Percentiles rank a stretch among this genome's conserved stretches.
Conservation (phyloP, 306 rosid genomes). For the Gastrolobium villosum region DNA sequence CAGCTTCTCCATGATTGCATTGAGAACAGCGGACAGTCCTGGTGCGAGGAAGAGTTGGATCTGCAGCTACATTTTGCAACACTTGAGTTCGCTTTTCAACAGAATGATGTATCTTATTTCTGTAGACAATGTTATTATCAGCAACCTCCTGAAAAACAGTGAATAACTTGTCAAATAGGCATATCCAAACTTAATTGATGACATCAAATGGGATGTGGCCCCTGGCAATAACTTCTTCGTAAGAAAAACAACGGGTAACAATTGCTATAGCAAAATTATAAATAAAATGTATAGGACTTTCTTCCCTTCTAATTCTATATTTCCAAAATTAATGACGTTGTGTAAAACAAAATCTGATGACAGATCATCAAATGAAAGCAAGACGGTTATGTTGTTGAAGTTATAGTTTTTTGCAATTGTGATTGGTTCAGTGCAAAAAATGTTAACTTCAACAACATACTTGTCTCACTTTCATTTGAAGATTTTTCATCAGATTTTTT, state of each 20-base stretch:
- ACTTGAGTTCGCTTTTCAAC: constrained; percentile 75
- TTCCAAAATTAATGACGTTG: not conserved
- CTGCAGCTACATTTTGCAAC: constrained; percentile 82
- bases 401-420: not conserved
- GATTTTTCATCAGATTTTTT: too few species aligned
- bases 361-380: constrained; percentile 6
- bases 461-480: too few species aligned
- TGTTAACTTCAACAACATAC: too few species aligned
- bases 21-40: constrained; percentile 80
- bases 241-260: not conserved
- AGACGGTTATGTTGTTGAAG: not conserved
- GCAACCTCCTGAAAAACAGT: constrained; percentile 73
- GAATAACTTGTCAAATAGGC: constrained; percentile 10
- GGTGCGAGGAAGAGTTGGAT: constrained; percentile 93
- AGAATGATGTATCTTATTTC: constrained; percentile 81
- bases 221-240: not conserved
- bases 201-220: not conserved
- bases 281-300: constrained; percentile 2
- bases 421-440: not conserved
- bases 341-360: not conserved
- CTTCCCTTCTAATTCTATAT: not conserved
- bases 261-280: not conserved
- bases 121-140: constrained; percentile 74
- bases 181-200: not conserved
- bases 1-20: constrained; percentile 94